Evolutionary conservation across 1,284 basidiomycete genomes (phyloP).

Genomic region (Sparassis latifolia): DNA sequence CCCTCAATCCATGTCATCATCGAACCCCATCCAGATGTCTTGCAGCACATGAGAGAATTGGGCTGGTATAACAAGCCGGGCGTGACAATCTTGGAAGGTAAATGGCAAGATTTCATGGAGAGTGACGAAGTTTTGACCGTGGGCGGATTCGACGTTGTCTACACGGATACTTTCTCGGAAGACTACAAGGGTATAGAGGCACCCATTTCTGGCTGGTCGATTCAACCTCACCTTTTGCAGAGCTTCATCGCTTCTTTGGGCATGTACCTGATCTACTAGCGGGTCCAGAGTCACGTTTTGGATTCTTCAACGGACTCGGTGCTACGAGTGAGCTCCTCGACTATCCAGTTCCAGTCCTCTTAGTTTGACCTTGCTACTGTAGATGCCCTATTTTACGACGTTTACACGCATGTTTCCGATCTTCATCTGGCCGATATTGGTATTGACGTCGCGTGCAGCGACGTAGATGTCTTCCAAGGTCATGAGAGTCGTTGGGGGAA

Average conservation of each 20-base stretch:
- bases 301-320: constrained; percentile 96
- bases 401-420: constrained; percentile 84
- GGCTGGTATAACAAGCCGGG: constrained; percentile 77
- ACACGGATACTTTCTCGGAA: constrained; percentile 95
- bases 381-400: constrained; percentile 88
- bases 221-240: constrained; percentile 25
- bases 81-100: constrained; percentile 83
- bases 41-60: constrained; percentile 64
- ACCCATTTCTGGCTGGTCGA: not conserved
- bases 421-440: constrained; percentile 84
- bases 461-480: constrained; percentile 53
- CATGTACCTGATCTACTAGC: constrained; percentile 77
- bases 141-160: constrained; percentile 84
- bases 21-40: constrained; percentile 91
- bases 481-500: constrained; percentile 57
- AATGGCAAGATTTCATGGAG: constrained; percentile 85
- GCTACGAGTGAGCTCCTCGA: constrained; percentile 69
- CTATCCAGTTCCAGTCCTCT: not conserved
- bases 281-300: constrained; percentile 74
- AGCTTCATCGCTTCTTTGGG: constrained; percentile 81
- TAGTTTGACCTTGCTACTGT: constrained; percentile 3
- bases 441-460: constrained; percentile 65
- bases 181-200: constrained; percentile 59
- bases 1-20: constrained; percentile 85
- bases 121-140: constrained; percentile 45